phyloP scores from a whole-genome alignment of 2,329 filamentous ascomycete genomes.

The Elsinoe necatrix region DNA sequence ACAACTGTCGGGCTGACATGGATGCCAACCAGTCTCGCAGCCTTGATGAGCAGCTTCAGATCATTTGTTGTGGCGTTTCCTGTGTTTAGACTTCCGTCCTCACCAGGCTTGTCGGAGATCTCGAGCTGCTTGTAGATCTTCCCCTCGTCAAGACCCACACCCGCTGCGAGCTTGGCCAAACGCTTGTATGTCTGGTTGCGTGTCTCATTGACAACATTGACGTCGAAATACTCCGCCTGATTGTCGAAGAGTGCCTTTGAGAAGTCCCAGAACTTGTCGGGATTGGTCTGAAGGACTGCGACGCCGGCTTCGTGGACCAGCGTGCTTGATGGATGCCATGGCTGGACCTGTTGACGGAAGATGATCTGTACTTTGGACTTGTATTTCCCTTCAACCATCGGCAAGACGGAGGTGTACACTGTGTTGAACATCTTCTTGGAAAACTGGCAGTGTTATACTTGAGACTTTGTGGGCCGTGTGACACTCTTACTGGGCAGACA shows the following conservation, averaged over 20 bases:
- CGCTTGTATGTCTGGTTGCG: slow-evolving; percentile 77
- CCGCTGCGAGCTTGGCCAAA: slow-evolving; percentile 62
- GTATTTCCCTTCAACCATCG: slow-evolving; percentile 55
- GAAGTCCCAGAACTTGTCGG: slow-evolving; percentile 72
- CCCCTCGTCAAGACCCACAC: slow-evolving; percentile 62
- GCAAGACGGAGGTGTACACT: slow-evolving; percentile 57
- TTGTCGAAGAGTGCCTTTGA: slow-evolving; percentile 58
- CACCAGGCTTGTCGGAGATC: slow-evolving; percentile 58
- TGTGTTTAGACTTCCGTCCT: slow-evolving; percentile 61
- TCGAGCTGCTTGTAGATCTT: slow-evolving; percentile 60
- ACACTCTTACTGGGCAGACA: slow-evolving; percentile 58
- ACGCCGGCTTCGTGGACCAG: slow-evolving; percentile 70
- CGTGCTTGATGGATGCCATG: slow-evolving; percentile 77
- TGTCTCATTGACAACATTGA: slow-evolving; percentile 71
- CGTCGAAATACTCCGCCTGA: slow-evolving; percentile 77
- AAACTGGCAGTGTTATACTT: slow-evolving; percentile 37
- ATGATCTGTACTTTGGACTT: slow-evolving; percentile 59
- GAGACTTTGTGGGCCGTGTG: not conserved
- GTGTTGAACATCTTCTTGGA: slow-evolving; percentile 66
- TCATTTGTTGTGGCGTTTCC: slow-evolving; percentile 81
- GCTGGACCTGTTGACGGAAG: slow-evolving; percentile 86
- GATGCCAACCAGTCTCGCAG: slow-evolving; percentile 64
- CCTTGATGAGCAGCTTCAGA: slow-evolving; percentile 72
- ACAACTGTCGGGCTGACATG: slow-evolving; percentile 89
- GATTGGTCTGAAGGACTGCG: slow-evolving; percentile 64